Evolutionary conservation across 768 basidiomycete species (phyloP), one percentile per base, ranked within the genome.

Genomic region (Sistotremastrum niveocremeum): DNA sequence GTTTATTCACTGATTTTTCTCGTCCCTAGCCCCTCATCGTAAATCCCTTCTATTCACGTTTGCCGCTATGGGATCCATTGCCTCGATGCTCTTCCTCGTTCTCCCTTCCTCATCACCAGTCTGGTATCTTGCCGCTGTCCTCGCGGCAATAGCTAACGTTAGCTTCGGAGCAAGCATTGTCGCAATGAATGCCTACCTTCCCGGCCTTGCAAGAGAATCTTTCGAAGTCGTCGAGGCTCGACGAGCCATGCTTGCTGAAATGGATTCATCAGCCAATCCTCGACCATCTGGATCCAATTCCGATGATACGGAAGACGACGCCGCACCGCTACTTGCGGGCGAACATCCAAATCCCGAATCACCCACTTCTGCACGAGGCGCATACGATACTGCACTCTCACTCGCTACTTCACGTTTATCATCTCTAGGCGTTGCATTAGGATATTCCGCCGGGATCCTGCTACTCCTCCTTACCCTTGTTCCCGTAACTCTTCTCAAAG

Each of bases 171-270:
- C 81, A 0, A 84, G 82, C 3, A 69, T 81, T 7, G 93, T 97
- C 3, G 90, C 89, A 12, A 76, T 88, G 71, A 97, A 97, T 57
- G 75, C 88, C 0, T 94, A 94, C 60, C 74, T 94, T 4, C 88
- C 86, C 0, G 65, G 65, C 1, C 71, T 89, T 6, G 84, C 85
- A 2, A 72, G 72, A 49, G 74, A 76, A 37, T 71, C 79, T 1
- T 74, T 76, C 3, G 77, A 81, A 51, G 79, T 83, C 6, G 54
- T 68, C 11, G 52, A 59, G 10, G 60, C 72, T 2, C 59, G 54
- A 57, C 4, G 62, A 71, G 41, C 52, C 70, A 30, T 20, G 20
- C 20, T 37, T 20, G 20, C 20, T 20, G 20, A 20, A 20, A 20
- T 20, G 20, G 20, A 20, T 20, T 20, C 11, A 34, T 12, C n/a